Evolutionary conservation across 495 filamentous ascomycete species (phyloP), one percentile per base, ranked within the genome.

Genomic region (Aspergillus ellipticus): DNA sequence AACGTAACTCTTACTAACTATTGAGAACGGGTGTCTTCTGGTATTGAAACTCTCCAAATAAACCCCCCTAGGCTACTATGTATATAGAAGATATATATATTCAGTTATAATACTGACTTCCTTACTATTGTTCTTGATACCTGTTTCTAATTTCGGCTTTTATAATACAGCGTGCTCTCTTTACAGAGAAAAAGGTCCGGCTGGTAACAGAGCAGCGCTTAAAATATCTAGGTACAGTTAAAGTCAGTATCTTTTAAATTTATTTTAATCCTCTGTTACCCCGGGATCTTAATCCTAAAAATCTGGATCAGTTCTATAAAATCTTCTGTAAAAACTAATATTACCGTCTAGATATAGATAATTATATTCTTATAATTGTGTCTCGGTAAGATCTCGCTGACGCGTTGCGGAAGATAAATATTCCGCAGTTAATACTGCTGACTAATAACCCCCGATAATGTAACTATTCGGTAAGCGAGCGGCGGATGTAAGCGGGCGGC

Each of bases 301-400:
- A 67, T 52, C 24, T 70, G 24, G 51, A 59, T 29, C 57, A 62
- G 29, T 42, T 70, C 6, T 53, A 54, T 51, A 45, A 65, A 31
- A 52, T 70, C 24, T 67, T 70, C 53, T n/a, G 35, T 26, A 64
- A 67, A 26, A 54, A 66, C 39, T 47, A 57, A 7, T 70, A 57
- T 56, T 43, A 35, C 9, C 39, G 62, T 29, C 53, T 69, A 9
- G 61, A 67, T 50, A 17, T 66, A 1, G n/a, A 51, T 6, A 66
- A 70, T 42, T 56, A 70, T 49, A 57, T 67, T 2, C 58, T 52
- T 22, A 61, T 60, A 58, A 49, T 71, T 42, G 54, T 70, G n/a
- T 64, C 64, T 31, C 28, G 22, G 11, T 60, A 57, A 26, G 48
- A 65, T 45, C 56, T 69, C 8, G 10, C 46, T 22, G 13, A 49